phyloP scores from a whole-genome alignment of 768 basidiomycete genomes.

The Suillus plorans region DNA sequence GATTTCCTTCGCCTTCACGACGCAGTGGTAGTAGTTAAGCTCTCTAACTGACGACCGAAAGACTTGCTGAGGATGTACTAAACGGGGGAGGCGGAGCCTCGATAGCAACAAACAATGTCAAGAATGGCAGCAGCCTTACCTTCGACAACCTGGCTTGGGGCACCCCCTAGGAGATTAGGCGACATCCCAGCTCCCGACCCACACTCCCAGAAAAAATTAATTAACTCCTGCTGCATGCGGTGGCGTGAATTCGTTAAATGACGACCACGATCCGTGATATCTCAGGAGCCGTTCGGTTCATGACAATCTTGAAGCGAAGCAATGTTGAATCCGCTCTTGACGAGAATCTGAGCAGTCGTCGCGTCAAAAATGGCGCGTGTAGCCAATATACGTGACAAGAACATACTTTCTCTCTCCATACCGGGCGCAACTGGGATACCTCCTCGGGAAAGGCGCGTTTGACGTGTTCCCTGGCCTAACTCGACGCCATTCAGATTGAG shows the following conservation, averaged over 20 bases:
- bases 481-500: not conserved
- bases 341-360: conserved; percentile 14
- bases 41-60: conserved; percentile 24
- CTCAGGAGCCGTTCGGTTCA: conserved; percentile 31
- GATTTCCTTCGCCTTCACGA: conserved; percentile 9
- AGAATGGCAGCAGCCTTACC: conserved; percentile 13
- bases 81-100: conserved; percentile 20
- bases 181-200: conserved; percentile 16
- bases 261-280: conserved; percentile 26
- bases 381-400: conserved; percentile 25
- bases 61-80: conserved; percentile 34
- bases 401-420: conserved; percentile 39
- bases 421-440: conserved; percentile 28
- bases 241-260: not conserved
- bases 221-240: conserved; percentile 8
- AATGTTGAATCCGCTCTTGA: conserved; percentile 34
- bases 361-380: conserved; percentile 16
- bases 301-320: conserved; percentile 30
- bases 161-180: not conserved
- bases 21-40: conserved; percentile 20
- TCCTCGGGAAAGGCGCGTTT: conserved; percentile 34
- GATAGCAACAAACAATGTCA: conserved; percentile 25
- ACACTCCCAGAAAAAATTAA: conserved; percentile 14
- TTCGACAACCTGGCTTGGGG: not conserved
- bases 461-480: conserved; percentile 12